phyloP scores from a whole-genome alignment of 108 stramenopile genomes.

The Nitzschia sp. region DNA sequence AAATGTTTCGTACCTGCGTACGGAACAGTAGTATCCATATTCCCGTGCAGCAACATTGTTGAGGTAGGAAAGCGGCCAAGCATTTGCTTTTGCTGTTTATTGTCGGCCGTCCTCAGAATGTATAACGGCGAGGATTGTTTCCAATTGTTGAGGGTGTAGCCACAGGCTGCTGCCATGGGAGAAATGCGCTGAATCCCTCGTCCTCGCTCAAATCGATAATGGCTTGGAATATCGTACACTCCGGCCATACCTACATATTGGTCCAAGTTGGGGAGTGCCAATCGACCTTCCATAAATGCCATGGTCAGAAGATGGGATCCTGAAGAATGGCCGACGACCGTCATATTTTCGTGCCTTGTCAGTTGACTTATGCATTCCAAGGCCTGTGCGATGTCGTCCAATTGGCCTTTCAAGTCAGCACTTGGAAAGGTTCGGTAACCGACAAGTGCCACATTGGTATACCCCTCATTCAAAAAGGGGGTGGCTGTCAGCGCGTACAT shows the following conservation, averaged over 20 bases:
- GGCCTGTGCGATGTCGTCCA: constrained; percentile 23
- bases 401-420: constrained; percentile 30
- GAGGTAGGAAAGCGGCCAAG: background rate
- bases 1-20: background rate
- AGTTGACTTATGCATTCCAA: background rate
- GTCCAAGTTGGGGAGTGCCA: background rate
- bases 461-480: constrained; percentile 32
- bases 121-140: background rate
- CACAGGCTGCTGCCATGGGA: constrained; percentile 29
- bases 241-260: constrained; percentile 32
- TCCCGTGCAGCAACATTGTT: background rate
- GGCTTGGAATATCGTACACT: constrained; percentile 33
- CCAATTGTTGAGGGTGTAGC: background rate
- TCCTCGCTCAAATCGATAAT: constrained; percentile 33
- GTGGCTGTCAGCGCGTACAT: constrained; percentile 35
- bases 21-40: background rate
- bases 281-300: constrained; percentile 6
- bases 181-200: constrained; percentile 36
- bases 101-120: background rate
- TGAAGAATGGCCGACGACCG: constrained; percentile 37
- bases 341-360: too few species aligned
- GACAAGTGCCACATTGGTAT: constrained; percentile 28
- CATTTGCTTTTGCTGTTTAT: background rate
- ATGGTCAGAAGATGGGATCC: constrained; percentile 36
- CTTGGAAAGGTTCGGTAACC: constrained; percentile 52